These are phyloP conservation scores for Sarocladiaceae sp. DNA, from an alignment of 2,329 filamentous ascomycete species.

Conservation along the genomic window DNA sequence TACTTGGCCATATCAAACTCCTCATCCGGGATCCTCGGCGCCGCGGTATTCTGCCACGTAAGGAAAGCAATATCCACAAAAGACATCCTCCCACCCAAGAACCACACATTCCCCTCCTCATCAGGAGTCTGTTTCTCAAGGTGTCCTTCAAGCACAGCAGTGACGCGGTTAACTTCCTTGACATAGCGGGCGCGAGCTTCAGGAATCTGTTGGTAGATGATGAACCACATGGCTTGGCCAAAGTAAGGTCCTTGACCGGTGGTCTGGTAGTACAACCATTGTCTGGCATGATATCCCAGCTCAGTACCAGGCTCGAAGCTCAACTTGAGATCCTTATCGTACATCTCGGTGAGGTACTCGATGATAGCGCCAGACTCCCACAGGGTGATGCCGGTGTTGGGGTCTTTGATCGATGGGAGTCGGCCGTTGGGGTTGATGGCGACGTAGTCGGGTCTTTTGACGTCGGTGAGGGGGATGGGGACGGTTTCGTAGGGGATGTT, in stretches of 20 bases:
- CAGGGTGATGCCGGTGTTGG: conserved; percentile 27
- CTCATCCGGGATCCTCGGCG: conserved; percentile 9
- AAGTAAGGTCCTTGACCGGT: conserved; percentile 40
- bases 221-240: conserved; percentile 36
- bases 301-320: conserved; percentile 11
- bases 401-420: conserved; percentile 26
- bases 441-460: conserved; percentile 21
- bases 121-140: conserved; percentile 11
- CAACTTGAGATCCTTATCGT: conserved; percentile 20
- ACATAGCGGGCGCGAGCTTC: neutral
- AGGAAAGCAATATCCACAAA: conserved; percentile 13
- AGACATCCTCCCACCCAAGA: conserved; percentile 11
- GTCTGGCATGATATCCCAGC: conserved; percentile 13
- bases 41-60: conserved; percentile 12
- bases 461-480: conserved; percentile 13
- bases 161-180: conserved; percentile 3
- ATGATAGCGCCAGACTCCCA: conserved; percentile 26
- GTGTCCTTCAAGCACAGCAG: neutral
- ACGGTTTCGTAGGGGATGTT: conserved; percentile 20
- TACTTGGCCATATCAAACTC: conserved; percentile 12
- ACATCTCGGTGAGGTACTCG: conserved; percentile 21
- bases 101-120: conserved; percentile 11
- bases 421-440: conserved; percentile 30
- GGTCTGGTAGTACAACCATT: conserved; percentile 17
- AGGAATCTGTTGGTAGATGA: neutral